Evolutionary conservation across 2,329 filamentous ascomycete genomes (phyloP).

Genomic region (Mollisia scopiformis): DNA sequence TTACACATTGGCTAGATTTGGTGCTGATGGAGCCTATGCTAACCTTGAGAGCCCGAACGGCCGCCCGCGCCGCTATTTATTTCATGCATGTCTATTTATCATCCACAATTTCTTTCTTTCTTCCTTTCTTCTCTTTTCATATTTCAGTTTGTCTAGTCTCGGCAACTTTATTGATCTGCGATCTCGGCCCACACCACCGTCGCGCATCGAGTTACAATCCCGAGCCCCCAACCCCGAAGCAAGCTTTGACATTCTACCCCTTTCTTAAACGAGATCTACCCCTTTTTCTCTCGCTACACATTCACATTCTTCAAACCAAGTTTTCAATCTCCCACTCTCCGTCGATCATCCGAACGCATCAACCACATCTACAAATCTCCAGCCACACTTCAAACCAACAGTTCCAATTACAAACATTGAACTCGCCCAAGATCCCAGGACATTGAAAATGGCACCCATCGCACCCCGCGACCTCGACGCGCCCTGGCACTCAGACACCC

Average conservation of each 20-base stretch:
- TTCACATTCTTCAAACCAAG: neutral
- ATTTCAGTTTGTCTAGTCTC: too few species aligned
- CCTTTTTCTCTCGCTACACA: neutral
- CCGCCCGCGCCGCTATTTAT: too few species aligned
- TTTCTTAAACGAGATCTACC: neutral
- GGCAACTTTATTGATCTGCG: neutral
- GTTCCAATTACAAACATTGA: too few species aligned
- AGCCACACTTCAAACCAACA: too few species aligned
- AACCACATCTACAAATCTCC: neutral
- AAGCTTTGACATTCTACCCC: neutral
- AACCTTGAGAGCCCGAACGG: neutral
- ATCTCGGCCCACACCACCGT: neutral
- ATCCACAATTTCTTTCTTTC: neutral
- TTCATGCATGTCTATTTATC: too few species aligned
- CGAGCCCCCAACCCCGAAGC: too few species aligned
- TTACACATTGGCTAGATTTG: neutral
- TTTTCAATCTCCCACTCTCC: neutral
- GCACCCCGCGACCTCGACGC: slow-evolving; percentile 18
- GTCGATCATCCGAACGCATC: neutral
- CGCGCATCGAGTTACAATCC: neutral
- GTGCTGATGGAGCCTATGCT: neutral
- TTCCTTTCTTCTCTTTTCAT: slow-evolving; percentile 6
- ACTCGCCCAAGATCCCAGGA: too few species aligned
- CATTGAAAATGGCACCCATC: slow-evolving; percentile 25
- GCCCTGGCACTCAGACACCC: slow-evolving; percentile 33